Percentiles rank a stretch among this genome's conserved stretches.
Evolutionary conservation across 192 early-diverging fungal species (phyloP).

Genomic region (Glomus cerebriforme): DNA sequence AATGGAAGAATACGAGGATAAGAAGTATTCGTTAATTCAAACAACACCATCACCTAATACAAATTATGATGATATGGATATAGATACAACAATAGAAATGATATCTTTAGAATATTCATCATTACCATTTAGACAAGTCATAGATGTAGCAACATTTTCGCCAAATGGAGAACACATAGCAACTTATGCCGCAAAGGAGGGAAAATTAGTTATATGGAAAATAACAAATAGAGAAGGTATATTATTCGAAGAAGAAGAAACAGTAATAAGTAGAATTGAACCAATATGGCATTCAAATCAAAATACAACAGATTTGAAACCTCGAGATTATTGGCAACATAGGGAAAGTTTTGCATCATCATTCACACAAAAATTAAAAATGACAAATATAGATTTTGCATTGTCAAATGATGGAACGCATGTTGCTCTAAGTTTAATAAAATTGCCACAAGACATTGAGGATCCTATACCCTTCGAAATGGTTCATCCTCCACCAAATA

Average conservation of each 20-base stretch:
- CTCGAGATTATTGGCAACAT: constrained; percentile 1
- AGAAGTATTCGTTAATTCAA: neutral
- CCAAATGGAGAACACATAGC: constrained; percentile 1
- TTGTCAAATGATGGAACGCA: constrained; percentile 9
- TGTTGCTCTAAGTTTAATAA: constrained; percentile 5
- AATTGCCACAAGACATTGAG: neutral
- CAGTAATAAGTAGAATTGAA: neutral
- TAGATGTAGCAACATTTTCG: neutral
- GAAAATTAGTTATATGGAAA: constrained; percentile 1
- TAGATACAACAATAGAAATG: neutral
- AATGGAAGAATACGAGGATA: neutral
- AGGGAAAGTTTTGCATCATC: constrained; percentile 15
- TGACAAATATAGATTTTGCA: constrained; percentile 22
- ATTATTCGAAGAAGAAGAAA: neutral
- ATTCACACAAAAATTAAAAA: neutral
- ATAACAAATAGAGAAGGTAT: neutral
- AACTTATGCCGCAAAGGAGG: constrained; percentile 7
- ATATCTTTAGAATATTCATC: neutral
- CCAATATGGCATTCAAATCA: neutral
- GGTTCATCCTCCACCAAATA: neutral
- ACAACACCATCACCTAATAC: neutral
- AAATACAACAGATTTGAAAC: neutral
- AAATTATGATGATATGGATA: neutral
- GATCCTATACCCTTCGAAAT: constrained; percentile 5
- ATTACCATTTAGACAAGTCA: neutral